Base-by-base conservation (phyloP, 345 rosid genomes). In the Gossypium longicalyx region DNA sequence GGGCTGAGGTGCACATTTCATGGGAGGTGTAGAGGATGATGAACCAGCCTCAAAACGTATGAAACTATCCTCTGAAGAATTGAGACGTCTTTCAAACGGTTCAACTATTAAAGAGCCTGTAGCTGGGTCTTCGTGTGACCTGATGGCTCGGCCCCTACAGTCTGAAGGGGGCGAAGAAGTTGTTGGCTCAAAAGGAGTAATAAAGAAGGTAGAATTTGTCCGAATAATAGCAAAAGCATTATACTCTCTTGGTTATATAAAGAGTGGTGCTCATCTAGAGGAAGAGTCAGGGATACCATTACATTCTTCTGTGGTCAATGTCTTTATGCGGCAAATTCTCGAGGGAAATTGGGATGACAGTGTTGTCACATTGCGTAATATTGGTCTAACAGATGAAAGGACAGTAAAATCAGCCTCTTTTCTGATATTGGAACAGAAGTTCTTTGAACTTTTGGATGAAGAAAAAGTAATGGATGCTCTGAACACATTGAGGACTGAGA, bases 11-110 rank as follows among this genome's bases (percentile, higher is more conserved):
- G 82, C 80, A 74, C 87, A 75, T 85, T 87, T 85, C 88, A 87
- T 85, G 90, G 88, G 88, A 87, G 88, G 88, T 83, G 84, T 80
- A 81, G 86, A 80, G 84, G 90, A 87, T 83, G 86, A 85, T 76
- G 88, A 85, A 82, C 90, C 87, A 78, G 87, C 87, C 80, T 82
- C 82, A 79, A 87, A 87, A 76, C 88, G 87, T 63, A 78, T 83
- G 86, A 87, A 83, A 81, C 47, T 87, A 52, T 82, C 87, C 51
- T 76, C 83, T 41, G 78, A 79, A 72, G 82, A 79, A 57, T 48
- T 79, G 76, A 80, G 79, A 78, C 82, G 76, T 69, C 76, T 78
- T 80, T 72, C 87, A 19, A 85, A 85, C 86, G 88, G 87, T 83
- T 73, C 80, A 49, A 72, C 85, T 71, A 66, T 69, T 72, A 71